Conservation (phyloP, 2,329 filamentous ascomycete genomes). For the Botrytis hyacinthi region DNA sequence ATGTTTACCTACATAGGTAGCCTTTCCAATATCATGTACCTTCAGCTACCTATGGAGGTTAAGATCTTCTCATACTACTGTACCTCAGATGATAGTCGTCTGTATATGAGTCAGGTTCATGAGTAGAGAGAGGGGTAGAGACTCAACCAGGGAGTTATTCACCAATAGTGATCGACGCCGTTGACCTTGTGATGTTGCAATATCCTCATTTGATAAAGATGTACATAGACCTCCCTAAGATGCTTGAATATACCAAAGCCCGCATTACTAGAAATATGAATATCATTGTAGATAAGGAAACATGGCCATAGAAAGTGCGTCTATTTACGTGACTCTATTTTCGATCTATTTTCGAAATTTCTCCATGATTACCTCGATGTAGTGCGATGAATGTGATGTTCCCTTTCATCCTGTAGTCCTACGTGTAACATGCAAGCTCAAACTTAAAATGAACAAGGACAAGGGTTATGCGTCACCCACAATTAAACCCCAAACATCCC, state of each 20-base stretch:
- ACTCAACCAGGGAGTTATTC: neutral
- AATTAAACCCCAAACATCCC: neutral
- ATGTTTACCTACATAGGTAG: neutral
- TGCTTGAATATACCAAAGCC: neutral
- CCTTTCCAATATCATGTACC: too few relatives aligned
- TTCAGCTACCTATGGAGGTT: neutral
- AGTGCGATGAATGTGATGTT: neutral
- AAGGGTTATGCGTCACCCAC: neutral
- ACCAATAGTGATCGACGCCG: neutral
- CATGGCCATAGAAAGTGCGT: neutral
- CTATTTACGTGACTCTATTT: neutral
- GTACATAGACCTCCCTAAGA: neutral
- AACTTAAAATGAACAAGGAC: constrained; percentile 2
- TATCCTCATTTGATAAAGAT: neutral
- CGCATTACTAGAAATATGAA: neutral
- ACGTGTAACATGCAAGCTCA: neutral
- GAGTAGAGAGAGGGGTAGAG: neutral
- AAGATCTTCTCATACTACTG: neutral
- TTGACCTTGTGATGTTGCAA: neutral
- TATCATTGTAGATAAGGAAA: neutral
- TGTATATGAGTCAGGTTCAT: neutral
- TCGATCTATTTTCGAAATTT: neutral
- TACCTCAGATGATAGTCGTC: neutral
- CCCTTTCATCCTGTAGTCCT: neutral
- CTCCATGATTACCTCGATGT: neutral